Evolutionary conservation across 2,329 filamentous ascomycete genomes (phyloP), one percentile per base, ranked within the genome.

Genomic region (Ilyonectria robusta): DNA sequence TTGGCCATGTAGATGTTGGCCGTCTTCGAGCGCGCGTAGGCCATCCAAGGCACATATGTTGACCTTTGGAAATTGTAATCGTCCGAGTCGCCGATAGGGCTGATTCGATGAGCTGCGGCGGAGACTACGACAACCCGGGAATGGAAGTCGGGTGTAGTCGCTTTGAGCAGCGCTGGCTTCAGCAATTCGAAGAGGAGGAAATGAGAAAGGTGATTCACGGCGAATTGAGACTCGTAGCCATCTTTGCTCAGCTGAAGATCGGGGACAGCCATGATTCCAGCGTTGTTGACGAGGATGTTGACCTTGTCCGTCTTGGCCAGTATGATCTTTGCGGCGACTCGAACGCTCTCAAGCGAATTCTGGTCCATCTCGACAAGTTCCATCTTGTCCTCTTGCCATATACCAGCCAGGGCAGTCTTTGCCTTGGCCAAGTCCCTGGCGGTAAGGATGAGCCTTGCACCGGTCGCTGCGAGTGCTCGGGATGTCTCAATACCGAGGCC

Each of bases 111-210:
- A 2, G 72, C 84, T 0, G 79, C 70, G 1, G 83, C 84, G 0
- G 84, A 79, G 1, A 88, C 72, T 1, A 78, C 75, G 51, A 89
- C 79, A 2, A 88, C 83, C 2, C 87, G 81, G 0, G 83, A 86
- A 6, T 80, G 73, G 59, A 84, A 85, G 0, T 73, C 67, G 0
- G 81, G 75, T 0, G 80, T 82, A 1, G 80, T 70, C 5, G 80
- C 79, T 0, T 78, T 69, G 0, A 87, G 74, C 7, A 89, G 73
- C 0, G 80, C 72, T 0, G 80, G 75, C 29, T 84, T 84, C 31
- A 89, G 78, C 0, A 76, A 83, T 76, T 77, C 65, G 11, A 78
- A 78, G 1, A 78, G 33, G 2, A 78, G 65, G 2, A 78, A 78
- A 8, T 78, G 76, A 0, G 70, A 65, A 2, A 78, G 63, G 23